Conservation (phyloP, 2,329 filamentous ascomycete genomes). For the Leptographium lundbergii region DNA sequence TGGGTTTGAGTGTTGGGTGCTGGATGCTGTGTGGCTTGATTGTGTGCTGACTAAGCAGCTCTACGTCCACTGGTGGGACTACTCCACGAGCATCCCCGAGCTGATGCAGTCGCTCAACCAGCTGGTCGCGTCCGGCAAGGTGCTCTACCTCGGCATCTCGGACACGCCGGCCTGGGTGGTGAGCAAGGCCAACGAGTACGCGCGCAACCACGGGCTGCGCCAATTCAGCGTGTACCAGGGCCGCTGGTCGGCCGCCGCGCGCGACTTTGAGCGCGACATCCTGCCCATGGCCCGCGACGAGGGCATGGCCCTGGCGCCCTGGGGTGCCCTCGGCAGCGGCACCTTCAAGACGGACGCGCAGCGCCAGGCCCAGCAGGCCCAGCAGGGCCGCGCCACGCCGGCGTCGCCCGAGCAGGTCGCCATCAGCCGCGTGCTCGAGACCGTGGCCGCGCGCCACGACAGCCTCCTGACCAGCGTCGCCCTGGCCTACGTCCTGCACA, state of each 20-base stretch:
- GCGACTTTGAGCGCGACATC: constrained; percentile 59
- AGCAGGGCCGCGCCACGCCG: constrained; percentile 22
- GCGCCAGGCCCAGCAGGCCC: constrained; percentile 8
- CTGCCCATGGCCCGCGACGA: constrained; percentile 51
- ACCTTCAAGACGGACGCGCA: constrained; percentile 21
- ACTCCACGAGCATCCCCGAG: constrained; percentile 39
- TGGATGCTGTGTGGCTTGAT: not conserved
- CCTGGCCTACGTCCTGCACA: constrained; percentile 61
- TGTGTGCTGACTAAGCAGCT: constrained; percentile 14
- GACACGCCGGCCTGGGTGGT: constrained; percentile 47
- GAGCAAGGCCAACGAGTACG: constrained; percentile 41
- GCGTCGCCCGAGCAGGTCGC: constrained; percentile 41
- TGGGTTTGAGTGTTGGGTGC: constrained; percentile 15
- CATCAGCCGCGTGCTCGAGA: constrained; percentile 33
- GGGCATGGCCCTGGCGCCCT: constrained; percentile 41
- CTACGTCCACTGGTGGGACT: constrained; percentile 45
- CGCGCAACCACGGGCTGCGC: constrained; percentile 44
- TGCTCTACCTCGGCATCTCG: constrained; percentile 44
- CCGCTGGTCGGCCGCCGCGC: constrained; percentile 44
- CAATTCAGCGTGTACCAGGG: constrained; percentile 55
- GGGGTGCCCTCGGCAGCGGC: constrained; percentile 35
- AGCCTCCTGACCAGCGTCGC: constrained; percentile 38
- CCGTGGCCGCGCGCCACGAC: constrained; percentile 31
- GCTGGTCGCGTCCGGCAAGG: constrained; percentile 37
- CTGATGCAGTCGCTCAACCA: constrained; percentile 46